phyloP scores from a whole-genome alignment of 2,329 filamentous ascomycete species.

The Diaporthe amygdali region DNA sequence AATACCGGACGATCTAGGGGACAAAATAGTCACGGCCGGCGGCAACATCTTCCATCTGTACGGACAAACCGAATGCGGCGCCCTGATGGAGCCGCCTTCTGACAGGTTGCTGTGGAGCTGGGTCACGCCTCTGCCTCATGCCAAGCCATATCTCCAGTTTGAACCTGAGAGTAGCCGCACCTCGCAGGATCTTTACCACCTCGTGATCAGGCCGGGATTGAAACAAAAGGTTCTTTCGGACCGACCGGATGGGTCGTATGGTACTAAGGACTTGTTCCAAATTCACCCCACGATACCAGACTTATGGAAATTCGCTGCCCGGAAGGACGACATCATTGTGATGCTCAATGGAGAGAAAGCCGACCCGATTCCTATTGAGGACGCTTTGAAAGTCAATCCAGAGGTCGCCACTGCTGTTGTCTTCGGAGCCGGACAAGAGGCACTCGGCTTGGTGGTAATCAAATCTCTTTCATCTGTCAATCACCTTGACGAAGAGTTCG shows the following conservation, averaged over 20 bases:
- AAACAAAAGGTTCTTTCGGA: not conserved
- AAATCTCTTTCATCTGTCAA: not conserved
- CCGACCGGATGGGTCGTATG: conserved; percentile 12
- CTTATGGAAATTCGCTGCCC: conserved; percentile 44
- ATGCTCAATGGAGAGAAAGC: conserved; percentile 45
- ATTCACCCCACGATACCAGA: conserved; percentile 40
- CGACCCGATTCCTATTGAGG: conserved; percentile 8
- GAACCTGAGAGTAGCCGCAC: not conserved
- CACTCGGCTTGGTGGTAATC: not conserved
- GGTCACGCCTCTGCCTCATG: conserved; percentile 5
- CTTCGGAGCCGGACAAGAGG: conserved; percentile 13
- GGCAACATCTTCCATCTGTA: conserved; percentile 10
- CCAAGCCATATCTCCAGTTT: not conserved
- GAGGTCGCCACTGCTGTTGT: not conserved
- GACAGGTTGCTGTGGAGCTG: conserved; percentile 10
- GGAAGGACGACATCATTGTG: conserved; percentile 43
- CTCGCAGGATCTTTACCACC: not conserved
- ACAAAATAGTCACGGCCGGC: not conserved
- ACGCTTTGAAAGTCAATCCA: not conserved
- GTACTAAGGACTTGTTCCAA: conserved; percentile 15
- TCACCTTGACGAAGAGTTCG: not conserved
- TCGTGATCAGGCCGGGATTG: not conserved
- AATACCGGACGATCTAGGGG: conserved; percentile 5
- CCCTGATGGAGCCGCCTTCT: conserved; percentile 11
- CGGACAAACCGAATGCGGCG: conserved; percentile 10